Evolutionary conservation across 2,329 filamentous ascomycete genomes (phyloP).

Genomic region (Fusarium tuaranense): DNA sequence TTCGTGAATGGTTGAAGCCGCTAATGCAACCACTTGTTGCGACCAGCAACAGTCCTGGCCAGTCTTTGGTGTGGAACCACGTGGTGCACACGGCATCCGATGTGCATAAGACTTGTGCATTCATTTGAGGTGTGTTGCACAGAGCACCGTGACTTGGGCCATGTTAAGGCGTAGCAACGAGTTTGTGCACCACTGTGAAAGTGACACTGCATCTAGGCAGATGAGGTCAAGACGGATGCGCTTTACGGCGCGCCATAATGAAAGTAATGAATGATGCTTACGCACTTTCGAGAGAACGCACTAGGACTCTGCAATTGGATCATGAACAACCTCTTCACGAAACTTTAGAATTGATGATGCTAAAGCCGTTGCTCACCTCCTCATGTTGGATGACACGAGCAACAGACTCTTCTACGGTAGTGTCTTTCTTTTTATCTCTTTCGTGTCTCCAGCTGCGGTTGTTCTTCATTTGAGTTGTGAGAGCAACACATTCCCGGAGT

Average conservation of each 20-base stretch:
- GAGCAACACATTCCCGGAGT: constrained; percentile 22
- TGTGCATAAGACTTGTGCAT: constrained; percentile 1
- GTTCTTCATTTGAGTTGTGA: background rate
- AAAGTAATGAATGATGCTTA: background rate
- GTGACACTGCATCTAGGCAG: background rate
- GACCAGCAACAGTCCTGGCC: constrained; percentile 21
- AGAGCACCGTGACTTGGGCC: background rate
- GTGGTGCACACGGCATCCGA: background rate
- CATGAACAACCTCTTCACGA: background rate
- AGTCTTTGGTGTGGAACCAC: constrained; percentile 23
- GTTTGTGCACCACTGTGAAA: background rate
- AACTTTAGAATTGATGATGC: background rate
- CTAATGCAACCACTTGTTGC: constrained; percentile 41
- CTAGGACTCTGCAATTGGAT: background rate
- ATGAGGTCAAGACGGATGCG: background rate
- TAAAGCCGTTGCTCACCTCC: background rate
- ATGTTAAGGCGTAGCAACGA: background rate
- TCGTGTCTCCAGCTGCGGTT: background rate
- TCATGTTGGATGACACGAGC: background rate
- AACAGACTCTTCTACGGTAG: background rate
- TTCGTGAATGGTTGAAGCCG: constrained; percentile 21
- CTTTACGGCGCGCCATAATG: background rate
- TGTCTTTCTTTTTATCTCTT: background rate
- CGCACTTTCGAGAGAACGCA: background rate
- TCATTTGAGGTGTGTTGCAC: background rate